Conservation (phyloP, 163 green algal species). For the Volvox carteri region DNA sequence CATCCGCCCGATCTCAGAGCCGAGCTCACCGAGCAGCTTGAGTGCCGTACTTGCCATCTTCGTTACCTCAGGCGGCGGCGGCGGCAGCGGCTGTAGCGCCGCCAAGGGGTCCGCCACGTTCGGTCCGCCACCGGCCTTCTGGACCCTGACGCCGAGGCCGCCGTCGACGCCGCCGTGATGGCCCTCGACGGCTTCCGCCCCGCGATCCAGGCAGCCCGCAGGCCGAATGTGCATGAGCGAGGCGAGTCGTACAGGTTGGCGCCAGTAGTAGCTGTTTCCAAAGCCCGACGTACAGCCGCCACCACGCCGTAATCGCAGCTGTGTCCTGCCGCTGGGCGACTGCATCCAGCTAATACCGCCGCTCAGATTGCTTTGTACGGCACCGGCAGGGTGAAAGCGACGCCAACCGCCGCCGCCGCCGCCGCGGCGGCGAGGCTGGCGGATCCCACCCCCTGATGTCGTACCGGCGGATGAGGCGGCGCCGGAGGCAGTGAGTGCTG, state of each 20-base stretch:
- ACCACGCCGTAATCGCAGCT: neutral
- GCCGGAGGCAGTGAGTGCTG: neutral
- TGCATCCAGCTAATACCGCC: neutral
- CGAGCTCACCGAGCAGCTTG: constrained; percentile 40
- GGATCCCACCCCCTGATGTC: neutral
- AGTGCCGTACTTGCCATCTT: constrained; percentile 23
- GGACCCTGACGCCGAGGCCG: neutral
- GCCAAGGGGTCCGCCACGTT: neutral
- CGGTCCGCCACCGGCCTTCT: too few relatives aligned
- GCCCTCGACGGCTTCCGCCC: too few relatives aligned
- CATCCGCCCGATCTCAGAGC: constrained; percentile 35
- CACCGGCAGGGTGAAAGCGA: neutral
- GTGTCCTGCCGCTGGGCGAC: neutral
- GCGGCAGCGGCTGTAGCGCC: neutral
- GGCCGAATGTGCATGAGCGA: constrained; percentile 24
- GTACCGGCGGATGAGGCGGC: neutral
- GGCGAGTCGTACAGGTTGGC: constrained; percentile 1
- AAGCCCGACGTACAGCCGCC: neutral
- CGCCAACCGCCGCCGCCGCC: neutral
- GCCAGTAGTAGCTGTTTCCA: constrained; percentile 49
- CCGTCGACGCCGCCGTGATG: neutral
- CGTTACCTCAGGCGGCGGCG: neutral
- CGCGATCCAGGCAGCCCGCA: neutral
- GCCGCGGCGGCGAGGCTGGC: neutral
- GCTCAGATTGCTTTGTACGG: neutral